These are phyloP conservation scores for Babesia caballi DNA, from an alignment of 169 alveolate genomes.

Conservation along the genomic window DNA sequence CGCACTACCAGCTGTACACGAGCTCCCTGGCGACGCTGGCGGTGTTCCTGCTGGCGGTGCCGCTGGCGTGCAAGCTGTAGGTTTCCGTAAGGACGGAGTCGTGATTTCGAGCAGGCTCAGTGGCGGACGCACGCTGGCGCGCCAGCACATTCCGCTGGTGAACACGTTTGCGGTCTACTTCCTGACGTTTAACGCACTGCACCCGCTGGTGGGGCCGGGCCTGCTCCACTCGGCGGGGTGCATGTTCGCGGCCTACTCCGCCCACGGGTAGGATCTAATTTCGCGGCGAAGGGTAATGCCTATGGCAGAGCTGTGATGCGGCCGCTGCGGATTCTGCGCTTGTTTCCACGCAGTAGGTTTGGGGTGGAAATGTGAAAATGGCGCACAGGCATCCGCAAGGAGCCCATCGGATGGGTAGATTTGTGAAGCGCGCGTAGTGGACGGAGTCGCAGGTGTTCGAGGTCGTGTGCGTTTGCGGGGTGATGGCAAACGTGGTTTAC, in stretches of 20 bases:
- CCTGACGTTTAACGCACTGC: constrained; percentile 14
- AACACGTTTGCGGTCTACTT: constrained; percentile 31
- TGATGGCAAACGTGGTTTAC: constrained; percentile 39
- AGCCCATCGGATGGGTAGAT: constrained; percentile 68
- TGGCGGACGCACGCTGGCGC: constrained; percentile 43
- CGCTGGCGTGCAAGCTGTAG: constrained; percentile 49
- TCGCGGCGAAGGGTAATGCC: background rate
- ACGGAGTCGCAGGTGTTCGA: constrained; percentile 17
- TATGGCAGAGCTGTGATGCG: constrained; percentile 15
- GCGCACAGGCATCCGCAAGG: constrained; percentile 42
- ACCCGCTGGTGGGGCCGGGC: constrained; percentile 20
- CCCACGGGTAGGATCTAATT: constrained; percentile 22
- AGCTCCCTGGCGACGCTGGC: constrained; percentile 19
- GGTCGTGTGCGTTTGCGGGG: constrained; percentile 35
- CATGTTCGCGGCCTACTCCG: constrained; percentile 2
- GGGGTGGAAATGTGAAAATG: background rate
- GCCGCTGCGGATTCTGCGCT: constrained; percentile 39
- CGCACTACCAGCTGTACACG: constrained; percentile 29
- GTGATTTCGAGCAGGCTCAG: constrained; percentile 2
- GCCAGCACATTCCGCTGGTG: constrained; percentile 32
- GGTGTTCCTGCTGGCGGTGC: constrained; percentile 34
- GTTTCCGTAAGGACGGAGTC: background rate
- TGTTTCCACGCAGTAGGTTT: constrained; percentile 49
- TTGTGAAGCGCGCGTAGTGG: too few species aligned
- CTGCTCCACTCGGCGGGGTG: constrained; percentile 6